Percentiles rank a stretch among this genome's conserved stretches.
These are phyloP conservation scores for Phytophthora macrochlamydospora DNA, from an alignment of 352 stramenopile species.

Conservation along the genomic window DNA sequence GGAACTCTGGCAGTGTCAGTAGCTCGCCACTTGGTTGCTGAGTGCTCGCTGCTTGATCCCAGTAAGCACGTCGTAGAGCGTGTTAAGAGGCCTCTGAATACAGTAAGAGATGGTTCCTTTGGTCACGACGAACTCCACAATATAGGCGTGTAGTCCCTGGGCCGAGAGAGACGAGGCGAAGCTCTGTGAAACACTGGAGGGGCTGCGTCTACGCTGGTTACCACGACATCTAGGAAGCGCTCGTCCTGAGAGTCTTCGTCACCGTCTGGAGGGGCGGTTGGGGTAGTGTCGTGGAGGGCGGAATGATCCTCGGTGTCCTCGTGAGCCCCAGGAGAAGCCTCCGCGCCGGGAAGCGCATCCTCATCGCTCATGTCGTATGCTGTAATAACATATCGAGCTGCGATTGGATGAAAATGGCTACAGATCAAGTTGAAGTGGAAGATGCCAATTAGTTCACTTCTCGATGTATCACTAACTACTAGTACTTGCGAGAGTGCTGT, in stretches of 20 bases:
- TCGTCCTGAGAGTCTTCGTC: slow-evolving; percentile 11
- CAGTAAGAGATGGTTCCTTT: slow-evolving; percentile 57
- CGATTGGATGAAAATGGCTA: not conserved
- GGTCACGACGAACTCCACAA: slow-evolving; percentile 71
- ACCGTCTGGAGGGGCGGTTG: not conserved
- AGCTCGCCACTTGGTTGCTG: slow-evolving; percentile 3
- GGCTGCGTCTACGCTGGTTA: slow-evolving; percentile 62
- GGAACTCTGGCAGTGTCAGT: slow-evolving; percentile 48
- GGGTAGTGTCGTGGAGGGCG: not conserved
- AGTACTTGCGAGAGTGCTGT: too few relatives aligned
- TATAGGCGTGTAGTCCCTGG: slow-evolving; percentile 39
- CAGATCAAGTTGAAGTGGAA: not conserved
- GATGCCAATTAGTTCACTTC: too few relatives aligned
- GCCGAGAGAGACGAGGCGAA: slow-evolving; percentile 47
- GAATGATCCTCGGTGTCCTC: not conserved
- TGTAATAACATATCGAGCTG: not conserved
- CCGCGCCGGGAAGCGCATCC: not conserved
- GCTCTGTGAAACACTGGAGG: slow-evolving; percentile 38
- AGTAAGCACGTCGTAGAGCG: slow-evolving; percentile 47
- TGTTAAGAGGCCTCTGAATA: slow-evolving; percentile 46
- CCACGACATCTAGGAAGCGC: slow-evolving; percentile 59
- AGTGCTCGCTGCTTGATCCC: slow-evolving; percentile 18
- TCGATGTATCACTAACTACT: too few relatives aligned
- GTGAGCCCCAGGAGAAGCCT: not conserved
- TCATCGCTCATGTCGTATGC: not conserved